phyloP scores from a whole-genome alignment of 2,329 filamentous ascomycete species.

The Colletotrichum limetticola region DNA sequence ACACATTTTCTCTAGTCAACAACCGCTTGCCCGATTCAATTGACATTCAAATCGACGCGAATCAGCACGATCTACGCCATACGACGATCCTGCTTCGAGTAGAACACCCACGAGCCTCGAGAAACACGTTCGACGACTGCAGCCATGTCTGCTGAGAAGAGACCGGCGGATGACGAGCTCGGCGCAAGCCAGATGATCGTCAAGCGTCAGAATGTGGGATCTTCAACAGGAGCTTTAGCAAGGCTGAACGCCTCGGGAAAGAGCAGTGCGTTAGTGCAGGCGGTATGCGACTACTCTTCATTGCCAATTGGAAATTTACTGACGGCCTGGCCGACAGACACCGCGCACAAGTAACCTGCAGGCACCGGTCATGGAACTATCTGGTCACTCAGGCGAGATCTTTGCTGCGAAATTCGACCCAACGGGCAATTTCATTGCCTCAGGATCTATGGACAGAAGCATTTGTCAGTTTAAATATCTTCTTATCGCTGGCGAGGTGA shows the following conservation, averaged over 20 bases:
- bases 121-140: neutral
- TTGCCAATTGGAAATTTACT: neutral
- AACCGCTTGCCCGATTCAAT: neutral
- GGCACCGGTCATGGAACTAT: constrained; percentile 93
- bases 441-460: constrained; percentile 92
- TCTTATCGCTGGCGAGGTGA: no score
- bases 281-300: constrained; percentile 47
- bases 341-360: constrained; percentile 85
- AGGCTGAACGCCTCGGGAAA: constrained; percentile 61
- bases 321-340: constrained; percentile 61
- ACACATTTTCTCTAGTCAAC: constrained; percentile 9
- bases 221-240: constrained; percentile 58
- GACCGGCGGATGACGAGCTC: constrained; percentile 87
- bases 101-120: neutral
- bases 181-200: constrained; percentile 83
- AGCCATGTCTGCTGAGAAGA: constrained; percentile 91
- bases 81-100: neutral
- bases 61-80: neutral
- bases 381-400: constrained; percentile 84
- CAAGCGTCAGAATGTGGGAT: constrained; percentile 83
- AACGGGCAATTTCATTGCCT: constrained; percentile 88
- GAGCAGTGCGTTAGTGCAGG: constrained; percentile 59
- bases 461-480: constrained; percentile 69
- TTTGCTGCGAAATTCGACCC: constrained; percentile 93
- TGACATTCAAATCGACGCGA: neutral